These are phyloP conservation scores for Metarhizium brunneum DNA, from an alignment of 2,329 filamentous ascomycete genomes.

Conservation along the genomic window DNA sequence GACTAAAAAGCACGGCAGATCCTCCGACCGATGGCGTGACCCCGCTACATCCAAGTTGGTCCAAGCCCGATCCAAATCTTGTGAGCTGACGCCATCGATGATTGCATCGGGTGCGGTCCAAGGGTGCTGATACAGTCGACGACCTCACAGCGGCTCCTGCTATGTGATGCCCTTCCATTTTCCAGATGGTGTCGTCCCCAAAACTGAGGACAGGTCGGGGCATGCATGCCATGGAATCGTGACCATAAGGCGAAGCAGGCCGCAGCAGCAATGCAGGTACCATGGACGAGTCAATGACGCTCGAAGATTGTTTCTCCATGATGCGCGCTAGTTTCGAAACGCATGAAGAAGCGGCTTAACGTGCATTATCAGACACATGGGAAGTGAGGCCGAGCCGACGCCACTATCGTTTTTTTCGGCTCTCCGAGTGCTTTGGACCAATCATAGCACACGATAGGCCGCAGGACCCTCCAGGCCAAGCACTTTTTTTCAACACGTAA, in stretches of 20 bases:
- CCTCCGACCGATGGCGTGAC: neutral
- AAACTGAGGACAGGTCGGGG: neutral
- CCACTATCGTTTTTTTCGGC: neutral
- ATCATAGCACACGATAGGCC: neutral
- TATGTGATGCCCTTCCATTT: neutral
- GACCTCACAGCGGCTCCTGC: neutral
- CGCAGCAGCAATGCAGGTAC: neutral
- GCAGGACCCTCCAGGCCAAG: neutral
- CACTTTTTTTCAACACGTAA: neutral
- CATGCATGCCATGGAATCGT: neutral
- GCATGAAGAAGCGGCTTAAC: neutral
- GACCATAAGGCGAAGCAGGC: no score
- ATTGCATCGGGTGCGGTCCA: no score
- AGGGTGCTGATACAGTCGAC: neutral
- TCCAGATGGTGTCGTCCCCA: neutral
- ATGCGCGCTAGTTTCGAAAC: neutral
- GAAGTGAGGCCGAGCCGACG: neutral
- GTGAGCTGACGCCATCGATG: neutral
- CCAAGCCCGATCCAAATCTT: neutral
- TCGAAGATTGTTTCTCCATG: neutral
- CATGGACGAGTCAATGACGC: neutral
- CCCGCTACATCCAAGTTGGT: constrained; percentile 1
- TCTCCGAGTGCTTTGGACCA: neutral
- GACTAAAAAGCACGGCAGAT: neutral
- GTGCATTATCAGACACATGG: neutral